These are phyloP conservation scores for Pichia sp. DNA, from an alignment of 1,139 yeast genomes.

Conservation along the genomic window DNA sequence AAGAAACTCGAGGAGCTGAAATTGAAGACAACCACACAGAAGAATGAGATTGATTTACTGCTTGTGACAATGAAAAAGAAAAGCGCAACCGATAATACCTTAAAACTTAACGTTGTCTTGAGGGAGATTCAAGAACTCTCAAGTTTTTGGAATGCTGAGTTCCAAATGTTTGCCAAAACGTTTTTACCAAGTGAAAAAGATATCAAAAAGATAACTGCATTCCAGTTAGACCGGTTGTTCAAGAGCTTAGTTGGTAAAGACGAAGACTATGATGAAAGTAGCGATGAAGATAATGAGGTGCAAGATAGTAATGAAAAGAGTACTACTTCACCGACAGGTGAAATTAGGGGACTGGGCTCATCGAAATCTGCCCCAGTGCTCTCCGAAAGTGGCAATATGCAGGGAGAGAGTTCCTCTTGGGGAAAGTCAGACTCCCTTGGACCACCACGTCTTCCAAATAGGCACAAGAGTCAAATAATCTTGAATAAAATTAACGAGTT, in stretches of 20 bases:
- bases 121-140: slow-evolving; percentile 75
- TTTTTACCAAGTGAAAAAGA: slow-evolving; percentile 91
- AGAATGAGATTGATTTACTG: slow-evolving; percentile 35
- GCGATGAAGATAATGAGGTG: slow-evolving; percentile 8
- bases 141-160: slow-evolving; percentile 82
- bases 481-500: slow-evolving; percentile 22
- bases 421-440: too few relatives aligned
- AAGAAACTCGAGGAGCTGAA: slow-evolving; percentile 53
- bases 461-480: slow-evolving; percentile 21
- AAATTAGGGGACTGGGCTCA: slow-evolving; percentile 1
- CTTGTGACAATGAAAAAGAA: slow-evolving; percentile 48
- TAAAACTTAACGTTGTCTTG: slow-evolving; percentile 62
- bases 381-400: too few relatives aligned
- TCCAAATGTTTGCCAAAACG: slow-evolving; percentile 69
- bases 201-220: slow-evolving; percentile 83
- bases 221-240: slow-evolving; percentile 73
- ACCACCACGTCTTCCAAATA: slow-evolving; percentile 1
- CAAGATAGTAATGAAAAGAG: slow-evolving; percentile 7
- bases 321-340: too few relatives aligned
- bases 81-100: slow-evolving; percentile 57
- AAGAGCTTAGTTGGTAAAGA: slow-evolving; percentile 19
- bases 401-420: too few relatives aligned
- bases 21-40: slow-evolving; percentile 45
- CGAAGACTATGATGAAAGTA: slow-evolving; percentile 12
- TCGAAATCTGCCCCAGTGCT: too few relatives aligned